phyloP scores from a whole-genome alignment of 1,139 yeast species.

The Blastobotrys capitulatus region DNA sequence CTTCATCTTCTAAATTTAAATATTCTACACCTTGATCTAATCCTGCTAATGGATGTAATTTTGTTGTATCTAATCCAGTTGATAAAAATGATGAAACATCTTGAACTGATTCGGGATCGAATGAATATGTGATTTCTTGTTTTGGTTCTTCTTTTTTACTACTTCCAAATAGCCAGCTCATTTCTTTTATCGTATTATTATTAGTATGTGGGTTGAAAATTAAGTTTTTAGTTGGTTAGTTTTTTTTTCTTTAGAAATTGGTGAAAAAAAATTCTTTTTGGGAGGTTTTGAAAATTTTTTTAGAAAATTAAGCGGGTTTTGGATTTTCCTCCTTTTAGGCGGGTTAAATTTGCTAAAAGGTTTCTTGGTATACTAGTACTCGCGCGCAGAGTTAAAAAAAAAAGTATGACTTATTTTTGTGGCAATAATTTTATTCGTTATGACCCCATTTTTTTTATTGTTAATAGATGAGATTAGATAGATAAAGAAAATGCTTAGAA shows the following conservation, averaged over 20 bases:
- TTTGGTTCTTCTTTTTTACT: constrained; percentile 31
- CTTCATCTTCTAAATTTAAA: constrained; percentile 82
- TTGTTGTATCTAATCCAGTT: constrained; percentile 62
- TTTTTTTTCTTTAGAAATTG: not conserved
- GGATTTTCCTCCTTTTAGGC: not conserved
- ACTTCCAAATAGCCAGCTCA: constrained; percentile 74
- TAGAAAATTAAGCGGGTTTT: not conserved
- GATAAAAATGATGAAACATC: constrained; percentile 60
- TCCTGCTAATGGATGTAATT: constrained; percentile 91
- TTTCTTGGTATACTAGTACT: not conserved
- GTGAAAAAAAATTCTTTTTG: not conserved
- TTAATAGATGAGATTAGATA: no score
- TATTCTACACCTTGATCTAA: constrained; percentile 80
- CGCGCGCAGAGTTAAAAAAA: not conserved
- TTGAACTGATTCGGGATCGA: constrained; percentile 61
- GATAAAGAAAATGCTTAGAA: no score
- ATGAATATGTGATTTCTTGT: constrained; percentile 35
- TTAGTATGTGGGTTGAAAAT: constrained; percentile 1
- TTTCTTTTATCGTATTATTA: constrained; percentile 20
- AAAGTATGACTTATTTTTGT: no score
- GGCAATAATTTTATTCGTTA: not conserved
- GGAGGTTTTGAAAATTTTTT: not conserved
- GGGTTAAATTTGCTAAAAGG: not conserved
- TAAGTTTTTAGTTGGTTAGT: no score
- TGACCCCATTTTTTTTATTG: not conserved